A percentile compares a stretch with the other conserved stretches of the same genome.
These are phyloP conservation scores for Diaporthe vaccinii DNA, from an alignment of 2,329 filamentous ascomycete genomes.

Conservation along the genomic window DNA sequence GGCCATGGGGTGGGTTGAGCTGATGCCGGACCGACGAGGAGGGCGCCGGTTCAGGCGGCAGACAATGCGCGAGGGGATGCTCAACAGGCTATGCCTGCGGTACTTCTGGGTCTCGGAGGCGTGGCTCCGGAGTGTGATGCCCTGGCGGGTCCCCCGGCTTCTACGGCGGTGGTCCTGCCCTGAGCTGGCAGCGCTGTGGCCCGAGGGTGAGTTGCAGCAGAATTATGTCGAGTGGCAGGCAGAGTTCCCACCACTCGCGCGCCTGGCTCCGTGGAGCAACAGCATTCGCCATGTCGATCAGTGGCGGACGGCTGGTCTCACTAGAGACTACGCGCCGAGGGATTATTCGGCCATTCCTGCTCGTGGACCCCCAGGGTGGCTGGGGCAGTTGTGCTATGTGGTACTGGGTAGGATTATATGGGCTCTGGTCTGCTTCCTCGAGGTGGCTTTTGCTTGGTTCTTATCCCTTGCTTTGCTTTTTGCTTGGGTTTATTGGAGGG, in stretches of 20 bases:
- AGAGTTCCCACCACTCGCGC: not conserved
- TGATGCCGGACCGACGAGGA: fast-evolving
- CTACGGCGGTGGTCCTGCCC: not conserved
- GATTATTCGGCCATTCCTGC: not conserved
- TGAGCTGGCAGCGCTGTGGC: not conserved
- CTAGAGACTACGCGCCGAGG: not conserved
- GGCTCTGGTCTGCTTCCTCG: not conserved
- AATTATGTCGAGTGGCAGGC: not conserved
- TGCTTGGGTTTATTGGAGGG: too few species aligned
- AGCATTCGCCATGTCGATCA: not conserved
- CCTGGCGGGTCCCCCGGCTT: not conserved
- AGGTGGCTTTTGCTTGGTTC: not conserved
- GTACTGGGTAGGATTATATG: not conserved
- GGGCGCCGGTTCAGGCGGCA: not conserved
- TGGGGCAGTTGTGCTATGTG: not conserved
- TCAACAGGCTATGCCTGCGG: not conserved
- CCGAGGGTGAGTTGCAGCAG: not conserved
- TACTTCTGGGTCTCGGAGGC: not conserved
- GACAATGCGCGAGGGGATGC: not conserved
- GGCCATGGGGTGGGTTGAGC: not conserved
- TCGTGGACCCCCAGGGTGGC: not conserved
- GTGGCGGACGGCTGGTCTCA: not conserved
- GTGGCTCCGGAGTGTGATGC: not conserved
- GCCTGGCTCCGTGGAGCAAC: not conserved
- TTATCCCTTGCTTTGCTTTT: not conserved